phyloP scores from a whole-genome alignment of 495 filamentous ascomycete genomes.

The Aspergillus bridgeri region DNA sequence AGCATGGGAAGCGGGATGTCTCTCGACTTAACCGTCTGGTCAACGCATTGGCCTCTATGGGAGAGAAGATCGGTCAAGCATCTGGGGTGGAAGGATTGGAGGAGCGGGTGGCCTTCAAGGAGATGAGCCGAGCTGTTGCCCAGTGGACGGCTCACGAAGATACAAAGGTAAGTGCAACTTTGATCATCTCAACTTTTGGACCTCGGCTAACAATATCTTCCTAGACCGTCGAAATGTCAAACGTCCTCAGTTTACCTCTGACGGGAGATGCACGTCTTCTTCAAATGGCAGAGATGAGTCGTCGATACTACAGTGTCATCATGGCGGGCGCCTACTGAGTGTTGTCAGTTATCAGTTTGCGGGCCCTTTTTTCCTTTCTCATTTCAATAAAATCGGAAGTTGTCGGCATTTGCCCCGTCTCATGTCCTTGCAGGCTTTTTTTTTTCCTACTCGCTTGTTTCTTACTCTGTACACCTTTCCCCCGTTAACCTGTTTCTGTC shows the following conservation, averaged over 20 bases:
- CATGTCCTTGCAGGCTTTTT: background rate
- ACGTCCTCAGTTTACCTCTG: slow-evolving; percentile 63
- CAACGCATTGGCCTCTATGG: slow-evolving; percentile 60
- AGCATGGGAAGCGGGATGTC: slow-evolving; percentile 33
- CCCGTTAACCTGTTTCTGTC: slow-evolving; percentile 8
- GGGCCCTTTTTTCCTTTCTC: background rate
- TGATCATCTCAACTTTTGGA: background rate
- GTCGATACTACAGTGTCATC: slow-evolving; percentile 59
- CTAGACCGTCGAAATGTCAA: slow-evolving; percentile 39
- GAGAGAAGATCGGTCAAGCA: slow-evolving; percentile 49
- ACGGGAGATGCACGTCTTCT: slow-evolving; percentile 66
- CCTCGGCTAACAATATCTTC: slow-evolving; percentile 14
- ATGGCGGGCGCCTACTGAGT: slow-evolving; percentile 46
- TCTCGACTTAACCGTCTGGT: slow-evolving; percentile 56
- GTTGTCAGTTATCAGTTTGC: slow-evolving; percentile 7
- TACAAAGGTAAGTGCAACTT: slow-evolving; percentile 49
- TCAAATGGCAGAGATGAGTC: slow-evolving; percentile 65
- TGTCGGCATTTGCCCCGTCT: background rate
- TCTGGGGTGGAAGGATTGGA: slow-evolving; percentile 62
- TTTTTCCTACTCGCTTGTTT: background rate
- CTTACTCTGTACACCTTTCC: slow-evolving; percentile 3
- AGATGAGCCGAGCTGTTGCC: slow-evolving; percentile 59
- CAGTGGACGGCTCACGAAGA: slow-evolving; percentile 58
- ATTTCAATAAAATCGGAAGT: background rate
- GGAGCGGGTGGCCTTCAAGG: slow-evolving; percentile 72